phyloP scores from a whole-genome alignment of 805 yeast species.

The Kazachstania taianensis region DNA sequence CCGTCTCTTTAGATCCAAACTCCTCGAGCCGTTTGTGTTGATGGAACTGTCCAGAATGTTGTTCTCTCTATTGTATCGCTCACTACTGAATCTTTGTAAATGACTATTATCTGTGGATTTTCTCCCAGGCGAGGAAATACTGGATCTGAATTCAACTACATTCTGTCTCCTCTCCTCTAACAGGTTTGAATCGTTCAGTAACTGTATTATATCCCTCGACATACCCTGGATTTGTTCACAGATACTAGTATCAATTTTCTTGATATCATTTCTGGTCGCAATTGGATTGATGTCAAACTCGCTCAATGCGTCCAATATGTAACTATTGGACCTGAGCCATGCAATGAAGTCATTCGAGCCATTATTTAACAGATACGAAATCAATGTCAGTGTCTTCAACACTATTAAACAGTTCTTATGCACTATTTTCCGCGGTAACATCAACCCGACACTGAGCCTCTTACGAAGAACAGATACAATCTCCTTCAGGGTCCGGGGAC shows the following conservation, averaged over 20 bases:
- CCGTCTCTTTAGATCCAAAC: no score
- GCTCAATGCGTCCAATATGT: conserved; percentile 26
- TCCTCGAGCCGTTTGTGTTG: no score
- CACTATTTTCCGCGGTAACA: conserved; percentile 8
- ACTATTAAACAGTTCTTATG: conserved; percentile 33
- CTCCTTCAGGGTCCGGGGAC: conserved; percentile 30
- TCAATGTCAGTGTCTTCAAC: conserved; percentile 43
- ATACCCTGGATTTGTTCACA: conserved; percentile 31
- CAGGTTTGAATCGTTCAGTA: conserved; percentile 21
- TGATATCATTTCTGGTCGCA: not conserved
- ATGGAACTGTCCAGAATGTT: no score
- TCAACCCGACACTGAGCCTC: conserved; percentile 23
- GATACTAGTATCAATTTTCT: conserved; percentile 27
- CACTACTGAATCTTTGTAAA: conserved; percentile 7
- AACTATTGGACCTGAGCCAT: conserved; percentile 35
- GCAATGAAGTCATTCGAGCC: conserved; percentile 42
- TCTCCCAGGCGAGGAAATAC: conserved; percentile 28
- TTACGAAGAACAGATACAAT: conserved; percentile 34
- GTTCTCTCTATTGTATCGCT: not conserved
- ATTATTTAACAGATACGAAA: conserved; percentile 41
- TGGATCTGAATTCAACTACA: conserved; percentile 24
- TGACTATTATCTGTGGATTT: conserved; percentile 29
- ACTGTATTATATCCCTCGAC: conserved; percentile 32
- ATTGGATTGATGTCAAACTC: conserved; percentile 24
- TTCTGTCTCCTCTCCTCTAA: conserved; percentile 21